Percentiles rank a stretch among this genome's conserved stretches.
phyloP scores from a whole-genome alignment of 148 eudicot genomes.

The Suaeda aralocaspica region DNA sequence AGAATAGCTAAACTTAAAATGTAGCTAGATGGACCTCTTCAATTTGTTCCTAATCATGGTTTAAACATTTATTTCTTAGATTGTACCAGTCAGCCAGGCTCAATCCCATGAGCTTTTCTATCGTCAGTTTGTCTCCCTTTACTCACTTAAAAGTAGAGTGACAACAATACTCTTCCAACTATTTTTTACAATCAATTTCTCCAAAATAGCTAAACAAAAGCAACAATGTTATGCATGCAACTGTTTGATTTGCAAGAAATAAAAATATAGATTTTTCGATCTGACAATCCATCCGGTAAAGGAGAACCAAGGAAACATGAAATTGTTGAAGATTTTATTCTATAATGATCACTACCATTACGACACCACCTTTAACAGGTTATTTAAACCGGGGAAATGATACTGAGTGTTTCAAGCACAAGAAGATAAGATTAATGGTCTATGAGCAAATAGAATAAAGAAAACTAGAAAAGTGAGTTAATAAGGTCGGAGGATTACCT shows the following conservation, averaged over 20 bases:
- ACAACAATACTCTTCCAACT: neutral
- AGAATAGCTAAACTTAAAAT: no score
- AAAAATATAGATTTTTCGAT: neutral
- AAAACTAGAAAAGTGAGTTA: neutral
- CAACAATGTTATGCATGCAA: neutral
- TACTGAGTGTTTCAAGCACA: neutral
- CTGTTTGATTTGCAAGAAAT: neutral
- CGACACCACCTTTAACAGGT: no score
- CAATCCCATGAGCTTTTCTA: no score
- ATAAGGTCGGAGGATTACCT: conserved; percentile 26
- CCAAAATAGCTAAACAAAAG: neutral
- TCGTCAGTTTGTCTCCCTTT: no score
- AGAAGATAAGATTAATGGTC: neutral
- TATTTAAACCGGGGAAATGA: no score
- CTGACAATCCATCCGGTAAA: neutral
- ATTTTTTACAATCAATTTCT: neutral
- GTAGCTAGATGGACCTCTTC: no score
- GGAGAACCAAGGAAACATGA: neutral
- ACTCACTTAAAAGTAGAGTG: neutral
- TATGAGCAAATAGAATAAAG: neutral
- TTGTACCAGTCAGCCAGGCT: no score
- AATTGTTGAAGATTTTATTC: neutral
- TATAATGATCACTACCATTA: no score
- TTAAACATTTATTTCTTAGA: no score
- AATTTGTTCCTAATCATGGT: no score